Evolutionary conservation across 2,329 filamentous ascomycete genomes (phyloP).

Genomic region (Trichoderma gracile): DNA sequence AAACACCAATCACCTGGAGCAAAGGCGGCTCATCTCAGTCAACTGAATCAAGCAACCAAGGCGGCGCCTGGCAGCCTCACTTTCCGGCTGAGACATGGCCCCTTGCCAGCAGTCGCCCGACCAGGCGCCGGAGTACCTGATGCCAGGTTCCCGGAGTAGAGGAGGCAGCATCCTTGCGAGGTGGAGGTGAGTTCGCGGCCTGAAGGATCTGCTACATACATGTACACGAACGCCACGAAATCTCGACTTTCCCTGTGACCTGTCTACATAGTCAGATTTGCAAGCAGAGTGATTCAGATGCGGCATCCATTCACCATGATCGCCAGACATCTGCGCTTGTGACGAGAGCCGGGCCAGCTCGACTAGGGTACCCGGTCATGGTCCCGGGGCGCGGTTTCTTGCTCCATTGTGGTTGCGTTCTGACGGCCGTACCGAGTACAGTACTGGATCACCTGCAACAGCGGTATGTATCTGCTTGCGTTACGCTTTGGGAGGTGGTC

Average conservation of each 20-base stretch:
- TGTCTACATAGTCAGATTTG: not conserved
- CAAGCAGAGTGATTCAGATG: not conserved
- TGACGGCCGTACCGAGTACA: no score
- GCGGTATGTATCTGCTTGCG: not conserved
- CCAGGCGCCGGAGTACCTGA: not conserved
- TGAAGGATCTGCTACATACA: constrained; percentile 8
- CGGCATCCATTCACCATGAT: not conserved
- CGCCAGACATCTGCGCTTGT: not conserved
- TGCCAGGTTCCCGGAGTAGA: constrained; percentile 9
- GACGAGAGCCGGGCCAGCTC: not conserved
- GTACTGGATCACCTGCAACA: no score
- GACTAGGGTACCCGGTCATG: not conserved
- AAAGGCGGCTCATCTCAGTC: not conserved
- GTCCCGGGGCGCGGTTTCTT: not conserved
- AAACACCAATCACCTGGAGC: not conserved
- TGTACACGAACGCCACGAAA: not conserved
- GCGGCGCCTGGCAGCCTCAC: not conserved
- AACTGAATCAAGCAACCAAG: not conserved
- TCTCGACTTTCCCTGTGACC: not conserved
- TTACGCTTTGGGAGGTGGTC: not conserved
- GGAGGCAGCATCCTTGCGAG: not conserved
- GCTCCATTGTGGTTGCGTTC: not conserved
- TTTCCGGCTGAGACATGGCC: constrained; percentile 11
- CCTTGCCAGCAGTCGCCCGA: not conserved
- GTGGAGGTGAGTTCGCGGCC: not conserved